A percentile compares a stretch with the other conserved stretches of the same genome.
These are phyloP conservation scores for Rhododendron simsii DNA, from an alignment of 148 eudicot genomes.

Conservation along the genomic window DNA sequence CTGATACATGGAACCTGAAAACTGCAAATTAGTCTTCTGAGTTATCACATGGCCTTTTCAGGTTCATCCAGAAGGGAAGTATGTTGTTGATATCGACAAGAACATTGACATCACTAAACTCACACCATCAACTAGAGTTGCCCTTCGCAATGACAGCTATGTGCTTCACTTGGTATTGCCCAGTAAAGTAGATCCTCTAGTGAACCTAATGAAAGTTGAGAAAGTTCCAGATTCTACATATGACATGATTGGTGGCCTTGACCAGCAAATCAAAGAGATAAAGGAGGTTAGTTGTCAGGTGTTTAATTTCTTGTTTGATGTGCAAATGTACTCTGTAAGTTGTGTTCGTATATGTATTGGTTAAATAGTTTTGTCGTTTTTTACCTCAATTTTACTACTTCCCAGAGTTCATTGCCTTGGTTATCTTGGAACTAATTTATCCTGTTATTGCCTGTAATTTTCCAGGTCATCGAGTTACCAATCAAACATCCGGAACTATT, in stretches of 20 bases:
- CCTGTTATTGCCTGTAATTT: conserved; percentile 6
- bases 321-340: neutral
- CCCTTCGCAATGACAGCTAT: conserved; percentile 73
- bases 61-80: conserved; percentile 90
- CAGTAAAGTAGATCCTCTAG: conserved; percentile 80
- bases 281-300: conserved; percentile 48
- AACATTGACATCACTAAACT: conserved; percentile 70
- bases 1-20: neutral
- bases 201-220: conserved; percentile 83
- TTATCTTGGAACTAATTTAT: conserved; percentile 1
- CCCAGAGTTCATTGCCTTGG: neutral
- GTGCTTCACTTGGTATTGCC: conserved; percentile 72
- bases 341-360: neutral
- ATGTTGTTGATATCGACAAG: conserved; percentile 75
- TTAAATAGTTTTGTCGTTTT: neutral
- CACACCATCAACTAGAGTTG: conserved; percentile 76
- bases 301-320: neutral
- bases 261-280: conserved; percentile 80
- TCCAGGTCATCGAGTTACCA: conserved; percentile 77
- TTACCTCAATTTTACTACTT: neutral
- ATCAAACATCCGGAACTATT: conserved; percentile 77
- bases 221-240: conserved; percentile 84
- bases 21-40: neutral
- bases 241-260: conserved; percentile 77
- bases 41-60: conserved; percentile 11